A percentile compares a stretch with the other conserved stretches of the same genome.
Evolutionary conservation across 495 filamentous ascomycete species (phyloP).

Genomic region (Aspergillus biplanus): DNA sequence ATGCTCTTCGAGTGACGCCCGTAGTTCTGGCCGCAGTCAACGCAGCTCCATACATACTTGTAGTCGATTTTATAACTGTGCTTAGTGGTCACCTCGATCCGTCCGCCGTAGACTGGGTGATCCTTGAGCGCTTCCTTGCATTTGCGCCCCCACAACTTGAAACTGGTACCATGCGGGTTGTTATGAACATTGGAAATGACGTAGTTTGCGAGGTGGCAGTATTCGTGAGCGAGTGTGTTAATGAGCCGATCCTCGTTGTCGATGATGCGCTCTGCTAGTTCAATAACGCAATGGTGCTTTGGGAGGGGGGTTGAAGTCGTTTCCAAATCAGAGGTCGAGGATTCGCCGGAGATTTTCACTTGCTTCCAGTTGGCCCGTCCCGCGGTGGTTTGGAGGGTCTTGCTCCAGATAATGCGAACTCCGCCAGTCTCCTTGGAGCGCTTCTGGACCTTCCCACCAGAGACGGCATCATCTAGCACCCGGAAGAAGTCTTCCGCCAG

Average conservation of each 20-base stretch:
- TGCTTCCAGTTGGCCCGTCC: conserved; percentile 83
- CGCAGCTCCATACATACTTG: conserved; percentile 87
- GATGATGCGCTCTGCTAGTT: conserved; percentile 86
- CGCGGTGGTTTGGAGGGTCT: conserved; percentile 83
- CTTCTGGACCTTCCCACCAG: conserved; percentile 59
- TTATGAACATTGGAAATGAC: conserved; percentile 71
- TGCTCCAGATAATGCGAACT: conserved; percentile 79
- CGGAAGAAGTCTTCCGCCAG: conserved; percentile 70
- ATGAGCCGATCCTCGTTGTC: conserved; percentile 74
- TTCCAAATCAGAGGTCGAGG: conserved; percentile 7
- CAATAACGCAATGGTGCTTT: conserved; percentile 76
- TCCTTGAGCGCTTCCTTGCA: conserved; percentile 48
- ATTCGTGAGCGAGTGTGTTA: conserved; percentile 91
- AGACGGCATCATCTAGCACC: conserved; percentile 72
- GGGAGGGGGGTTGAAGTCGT: conserved; percentile 15
- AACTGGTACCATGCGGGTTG: conserved; percentile 79
- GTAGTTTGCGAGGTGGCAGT: conserved; percentile 89
- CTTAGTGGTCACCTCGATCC: conserved; percentile 79
- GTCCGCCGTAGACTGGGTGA: conserved; percentile 50
- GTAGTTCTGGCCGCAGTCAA: conserved; percentile 66
- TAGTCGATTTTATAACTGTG: conserved; percentile 87
- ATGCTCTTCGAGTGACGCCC: conserved; percentile 85
- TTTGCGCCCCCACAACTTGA: conserved; percentile 70
- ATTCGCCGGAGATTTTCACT: conserved; percentile 34
- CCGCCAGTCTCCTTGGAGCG: conserved; percentile 72